These are phyloP conservation scores for Clarireedia sp. DNA, from an alignment of 2,329 filamentous ascomycete species.

Conservation along the genomic window DNA sequence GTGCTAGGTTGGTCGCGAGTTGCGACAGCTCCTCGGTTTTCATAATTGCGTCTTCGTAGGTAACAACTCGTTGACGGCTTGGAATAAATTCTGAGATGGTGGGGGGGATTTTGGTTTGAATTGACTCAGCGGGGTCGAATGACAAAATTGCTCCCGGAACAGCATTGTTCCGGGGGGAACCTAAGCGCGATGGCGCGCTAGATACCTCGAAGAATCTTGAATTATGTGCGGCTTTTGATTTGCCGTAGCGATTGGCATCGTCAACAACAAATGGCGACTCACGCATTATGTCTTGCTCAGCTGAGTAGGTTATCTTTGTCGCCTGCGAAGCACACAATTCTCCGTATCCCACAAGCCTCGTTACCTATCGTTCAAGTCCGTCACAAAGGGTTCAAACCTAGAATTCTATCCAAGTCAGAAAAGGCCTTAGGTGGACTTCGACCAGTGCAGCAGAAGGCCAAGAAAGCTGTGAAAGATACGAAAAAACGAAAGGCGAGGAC, in stretches of 20 bases:
- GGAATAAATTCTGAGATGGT: not conserved
- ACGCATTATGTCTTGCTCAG: constrained; percentile 27
- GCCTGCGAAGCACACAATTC: constrained; percentile 11
- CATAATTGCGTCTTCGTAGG: constrained; percentile 32
- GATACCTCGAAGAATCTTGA: constrained; percentile 2
- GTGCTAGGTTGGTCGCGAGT: constrained; percentile 43
- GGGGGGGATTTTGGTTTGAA: constrained; percentile 11
- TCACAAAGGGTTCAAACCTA: constrained; percentile 12
- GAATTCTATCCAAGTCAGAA: constrained; percentile 20
- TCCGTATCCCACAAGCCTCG: constrained; percentile 12
- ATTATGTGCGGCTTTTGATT: not conserved
- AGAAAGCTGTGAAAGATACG: constrained; percentile 27
- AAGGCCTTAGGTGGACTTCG: constrained; percentile 4
- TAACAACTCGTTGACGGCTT: not conserved
- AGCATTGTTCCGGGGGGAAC: constrained; percentile 11
- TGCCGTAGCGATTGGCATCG: not conserved
- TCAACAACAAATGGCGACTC: constrained; percentile 24
- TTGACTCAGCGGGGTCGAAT: constrained; percentile 3
- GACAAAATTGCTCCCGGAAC: not conserved
- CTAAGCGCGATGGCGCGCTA: constrained; percentile 2
- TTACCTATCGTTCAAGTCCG: constrained; percentile 19
- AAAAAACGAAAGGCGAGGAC: constrained; percentile 30
- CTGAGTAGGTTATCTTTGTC: constrained; percentile 27
- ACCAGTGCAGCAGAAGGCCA: constrained; percentile 21
- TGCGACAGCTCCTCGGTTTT: constrained; percentile 48